A percentile compares a stretch with the other conserved stretches of the same genome.
Conservation (phyloP, 257 asterid species). For the Sherardia arvensis region DNA sequence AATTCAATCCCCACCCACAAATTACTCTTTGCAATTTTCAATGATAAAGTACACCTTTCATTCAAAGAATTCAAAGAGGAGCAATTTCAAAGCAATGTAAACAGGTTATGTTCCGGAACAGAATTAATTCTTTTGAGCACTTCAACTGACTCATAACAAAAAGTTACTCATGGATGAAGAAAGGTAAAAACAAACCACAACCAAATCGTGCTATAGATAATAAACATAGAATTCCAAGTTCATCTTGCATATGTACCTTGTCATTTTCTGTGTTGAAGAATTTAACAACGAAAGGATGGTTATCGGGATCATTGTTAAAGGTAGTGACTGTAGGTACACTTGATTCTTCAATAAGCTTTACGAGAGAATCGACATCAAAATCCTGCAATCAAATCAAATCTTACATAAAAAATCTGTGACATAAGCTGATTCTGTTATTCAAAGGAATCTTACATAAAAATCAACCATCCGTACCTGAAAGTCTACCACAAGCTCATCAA, state of each 20-base stretch:
- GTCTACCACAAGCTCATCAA: conserved; percentile 83
- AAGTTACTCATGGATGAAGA: not conserved
- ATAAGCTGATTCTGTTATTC: not conserved
- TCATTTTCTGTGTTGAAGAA: conserved; percentile 51
- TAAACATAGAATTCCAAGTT: not conserved
- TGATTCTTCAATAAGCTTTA: conserved; percentile 62
- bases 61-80: not conserved
- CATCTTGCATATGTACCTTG: conserved; percentile 37
- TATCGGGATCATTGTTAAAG: conserved; percentile 69
- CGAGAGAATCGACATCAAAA: conserved; percentile 70
- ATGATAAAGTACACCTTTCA: not conserved
- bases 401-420: not conserved
- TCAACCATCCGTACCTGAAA: conserved; percentile 39
- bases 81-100: not conserved
- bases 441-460: not conserved
- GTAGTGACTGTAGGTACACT: conserved; percentile 70
- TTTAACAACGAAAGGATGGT: conserved; percentile 70
- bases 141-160: not conserved
- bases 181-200: not conserved
- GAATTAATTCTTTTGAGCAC: not conserved
- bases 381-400: conserved; percentile 44
- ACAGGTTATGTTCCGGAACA: not conserved
- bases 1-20: not conserved
- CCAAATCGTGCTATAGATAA: not conserved
- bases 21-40: not conserved